These are phyloP conservation scores for Erythrobasidium yunnanense DNA, from an alignment of 768 basidiomycete genomes.

Conservation along the genomic window DNA sequence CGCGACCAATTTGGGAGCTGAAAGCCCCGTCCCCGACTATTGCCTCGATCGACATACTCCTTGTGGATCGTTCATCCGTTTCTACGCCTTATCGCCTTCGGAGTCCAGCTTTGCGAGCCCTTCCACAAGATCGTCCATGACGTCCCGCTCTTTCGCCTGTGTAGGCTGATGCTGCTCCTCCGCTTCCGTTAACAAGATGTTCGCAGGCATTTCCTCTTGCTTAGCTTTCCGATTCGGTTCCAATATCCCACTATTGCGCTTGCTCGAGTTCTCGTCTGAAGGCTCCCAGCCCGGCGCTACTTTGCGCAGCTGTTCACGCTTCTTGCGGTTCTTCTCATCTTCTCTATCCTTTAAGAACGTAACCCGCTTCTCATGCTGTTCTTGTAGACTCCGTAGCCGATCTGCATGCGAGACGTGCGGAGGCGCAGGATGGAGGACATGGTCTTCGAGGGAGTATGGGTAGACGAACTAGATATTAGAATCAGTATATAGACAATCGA, in stretches of 20 bases:
- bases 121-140: constrained; percentile 74
- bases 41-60: no score
- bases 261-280: constrained; percentile 40
- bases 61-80: no score
- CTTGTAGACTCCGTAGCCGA: constrained; percentile 51
- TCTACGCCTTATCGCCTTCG: no score
- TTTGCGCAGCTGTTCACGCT: constrained; percentile 57
- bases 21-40: no score
- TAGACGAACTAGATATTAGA: constrained; percentile 68
- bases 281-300: constrained; percentile 82
- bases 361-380: constrained; percentile 58
- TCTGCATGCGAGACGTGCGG: constrained; percentile 45
- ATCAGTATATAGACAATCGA: constrained; percentile 11
- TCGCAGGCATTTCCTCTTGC: neutral
- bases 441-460: constrained; percentile 83
- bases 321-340: constrained; percentile 46
- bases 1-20: no score
- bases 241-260: constrained; percentile 37
- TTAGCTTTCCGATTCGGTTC: constrained; percentile 26
- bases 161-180: constrained; percentile 1
- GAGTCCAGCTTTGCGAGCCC: constrained; percentile 61
- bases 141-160: constrained; percentile 43
- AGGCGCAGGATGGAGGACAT: constrained; percentile 64
- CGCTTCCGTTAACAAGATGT: neutral
- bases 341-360: constrained; percentile 60